Evolutionary conservation across 2,329 filamentous ascomycete genomes (phyloP).

Genomic region (Amauroascus niger): DNA sequence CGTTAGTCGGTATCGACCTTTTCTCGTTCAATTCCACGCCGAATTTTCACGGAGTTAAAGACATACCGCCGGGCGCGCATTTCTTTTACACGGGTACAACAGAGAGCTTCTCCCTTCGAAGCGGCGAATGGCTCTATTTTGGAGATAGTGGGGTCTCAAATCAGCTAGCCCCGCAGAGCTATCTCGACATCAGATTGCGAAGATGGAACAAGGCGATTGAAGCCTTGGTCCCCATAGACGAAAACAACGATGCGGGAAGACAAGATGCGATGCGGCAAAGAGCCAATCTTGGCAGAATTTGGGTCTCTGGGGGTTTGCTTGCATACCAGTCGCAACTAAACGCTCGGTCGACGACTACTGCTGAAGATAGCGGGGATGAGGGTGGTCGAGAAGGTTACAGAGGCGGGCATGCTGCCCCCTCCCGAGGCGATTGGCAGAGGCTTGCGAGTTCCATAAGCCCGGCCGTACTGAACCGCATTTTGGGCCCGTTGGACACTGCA

Average conservation of each 20-base stretch:
- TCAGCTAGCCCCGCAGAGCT: conserved; percentile 17
- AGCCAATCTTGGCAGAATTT: conserved; percentile 48
- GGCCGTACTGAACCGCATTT: conserved; percentile 42
- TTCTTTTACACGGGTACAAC: conserved; percentile 53
- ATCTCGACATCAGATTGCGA: conserved; percentile 43
- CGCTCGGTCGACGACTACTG: conserved; percentile 21
- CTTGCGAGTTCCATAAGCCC: conserved; percentile 45
- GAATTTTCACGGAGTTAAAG: conserved; percentile 52
- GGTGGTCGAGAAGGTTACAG: conserved; percentile 16
- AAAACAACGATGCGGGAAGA: conserved; percentile 27
- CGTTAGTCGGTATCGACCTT: conserved; percentile 44
- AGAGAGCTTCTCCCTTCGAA: conserved; percentile 49
- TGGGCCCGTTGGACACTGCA: conserved; percentile 33
- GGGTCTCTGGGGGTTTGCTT: conserved; percentile 42
- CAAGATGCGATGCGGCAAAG: conserved; percentile 45
- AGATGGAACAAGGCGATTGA: conserved; percentile 43
- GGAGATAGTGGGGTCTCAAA: conserved; percentile 15
- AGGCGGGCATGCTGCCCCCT: conserved; percentile 16
- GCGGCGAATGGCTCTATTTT: conserved; percentile 53
- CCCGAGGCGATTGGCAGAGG: conserved; percentile 41
- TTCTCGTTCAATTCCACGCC: conserved; percentile 54
- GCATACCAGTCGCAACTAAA: conserved; percentile 30
- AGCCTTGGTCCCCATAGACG: conserved; percentile 27
- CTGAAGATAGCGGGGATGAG: conserved; percentile 10
- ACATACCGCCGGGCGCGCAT: conserved; percentile 50